Conservation (phyloP, 2,329 filamentous ascomycete genomes). For the Cladosporium sp. region DNA sequence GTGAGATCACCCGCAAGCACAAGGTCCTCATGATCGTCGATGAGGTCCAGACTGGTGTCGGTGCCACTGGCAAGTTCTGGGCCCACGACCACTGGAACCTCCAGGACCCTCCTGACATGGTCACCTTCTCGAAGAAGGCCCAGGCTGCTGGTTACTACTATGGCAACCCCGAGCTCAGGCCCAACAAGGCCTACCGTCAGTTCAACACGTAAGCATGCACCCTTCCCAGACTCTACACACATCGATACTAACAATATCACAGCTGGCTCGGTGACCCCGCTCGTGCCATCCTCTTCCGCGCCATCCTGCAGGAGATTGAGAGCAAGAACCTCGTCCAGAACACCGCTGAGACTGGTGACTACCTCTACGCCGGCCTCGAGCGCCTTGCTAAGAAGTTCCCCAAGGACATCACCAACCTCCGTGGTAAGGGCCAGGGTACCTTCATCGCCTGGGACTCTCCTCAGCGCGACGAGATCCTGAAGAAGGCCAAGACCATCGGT, state of each 20-base stretch:
- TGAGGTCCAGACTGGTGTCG: slow-evolving; percentile 90
- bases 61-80: slow-evolving; percentile 93
- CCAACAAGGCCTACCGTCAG: slow-evolving; percentile 91
- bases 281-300: slow-evolving; percentile 77
- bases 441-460: slow-evolving; percentile 91
- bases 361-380: slow-evolving; percentile 69
- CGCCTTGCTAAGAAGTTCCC: slow-evolving; percentile 67
- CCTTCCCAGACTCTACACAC: not conserved
- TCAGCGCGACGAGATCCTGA: slow-evolving; percentile 72
- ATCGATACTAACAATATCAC: slow-evolving; percentile 8
- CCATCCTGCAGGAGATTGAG: slow-evolving; percentile 78
- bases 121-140: slow-evolving; percentile 93
- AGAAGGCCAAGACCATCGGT: slow-evolving; percentile 71
- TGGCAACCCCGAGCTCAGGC: slow-evolving; percentile 70
- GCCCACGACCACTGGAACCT: slow-evolving; percentile 94
- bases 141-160: slow-evolving; percentile 93
- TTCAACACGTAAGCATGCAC: slow-evolving; percentile 66
- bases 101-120: slow-evolving; percentile 76
- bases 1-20: slow-evolving; percentile 72
- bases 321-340: slow-evolving; percentile 71
- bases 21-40: slow-evolving; percentile 84
- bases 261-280: slow-evolving; percentile 88
- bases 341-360: slow-evolving; percentile 73
- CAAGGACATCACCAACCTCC: slow-evolving; percentile 72
- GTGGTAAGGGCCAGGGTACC: slow-evolving; percentile 82